phyloP scores from a whole-genome alignment of 345 rosid species.

The Hevea brasiliensis region DNA sequence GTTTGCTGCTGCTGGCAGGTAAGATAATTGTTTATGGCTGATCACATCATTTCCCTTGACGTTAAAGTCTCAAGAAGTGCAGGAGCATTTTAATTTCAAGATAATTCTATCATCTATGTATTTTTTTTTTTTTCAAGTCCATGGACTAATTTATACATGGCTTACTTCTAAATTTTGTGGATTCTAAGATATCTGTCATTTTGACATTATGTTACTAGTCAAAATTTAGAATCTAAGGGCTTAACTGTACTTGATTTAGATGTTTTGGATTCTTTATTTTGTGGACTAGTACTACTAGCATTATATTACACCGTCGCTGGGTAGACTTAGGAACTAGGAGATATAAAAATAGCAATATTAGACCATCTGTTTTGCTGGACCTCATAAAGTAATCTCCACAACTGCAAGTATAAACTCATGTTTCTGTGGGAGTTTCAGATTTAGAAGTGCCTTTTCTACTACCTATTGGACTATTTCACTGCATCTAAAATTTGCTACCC shows the following conservation, averaged over 20 bases:
- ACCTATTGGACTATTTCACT: background rate
- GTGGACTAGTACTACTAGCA: no score
- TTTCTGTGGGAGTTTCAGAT: background rate
- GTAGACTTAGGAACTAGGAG: background rate
- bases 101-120: background rate
- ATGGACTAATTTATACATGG: background rate
- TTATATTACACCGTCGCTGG: no score
- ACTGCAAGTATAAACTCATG: no score
- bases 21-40: slow-evolving; percentile 5
- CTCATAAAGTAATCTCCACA: background rate
- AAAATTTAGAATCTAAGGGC: background rate
- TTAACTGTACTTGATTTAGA: background rate
- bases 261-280: background rate
- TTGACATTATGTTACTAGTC: background rate
- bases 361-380: background rate
- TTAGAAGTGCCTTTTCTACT: background rate
- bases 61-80: background rate
- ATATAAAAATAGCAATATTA: background rate
- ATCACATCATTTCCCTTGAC: slow-evolving; percentile 5
- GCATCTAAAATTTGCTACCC: background rate
- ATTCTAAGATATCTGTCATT: no score
- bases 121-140: no score
- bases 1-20: slow-evolving; percentile 78
- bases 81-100: background rate
- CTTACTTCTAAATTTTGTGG: background rate